phyloP scores from a whole-genome alignment of 2,329 filamentous ascomycete genomes.

The Macroventuria anomochaeta region DNA sequence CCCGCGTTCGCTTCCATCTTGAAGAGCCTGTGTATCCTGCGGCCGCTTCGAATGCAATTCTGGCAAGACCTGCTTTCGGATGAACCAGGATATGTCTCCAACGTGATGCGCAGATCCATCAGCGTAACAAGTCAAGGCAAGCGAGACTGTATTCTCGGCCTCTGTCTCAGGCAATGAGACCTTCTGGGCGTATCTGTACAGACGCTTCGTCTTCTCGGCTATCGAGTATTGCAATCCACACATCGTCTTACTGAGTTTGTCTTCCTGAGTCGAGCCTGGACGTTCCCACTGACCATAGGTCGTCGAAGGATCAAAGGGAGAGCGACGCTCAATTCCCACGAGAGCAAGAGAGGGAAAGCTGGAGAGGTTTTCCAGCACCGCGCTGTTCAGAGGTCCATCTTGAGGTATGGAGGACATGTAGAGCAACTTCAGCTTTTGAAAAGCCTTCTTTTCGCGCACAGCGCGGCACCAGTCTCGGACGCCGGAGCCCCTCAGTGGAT shows the following conservation, averaged over 20 bases:
- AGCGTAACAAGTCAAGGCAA: slow-evolving; percentile 1
- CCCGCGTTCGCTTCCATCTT: neutral
- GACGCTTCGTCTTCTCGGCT: neutral
- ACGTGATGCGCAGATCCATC: too few species aligned
- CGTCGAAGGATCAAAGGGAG: too few species aligned
- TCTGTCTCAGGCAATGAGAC: neutral
- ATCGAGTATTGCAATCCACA: neutral
- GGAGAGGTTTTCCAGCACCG: neutral
- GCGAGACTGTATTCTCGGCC: neutral
- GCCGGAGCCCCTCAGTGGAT: neutral
- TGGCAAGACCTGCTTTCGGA: neutral
- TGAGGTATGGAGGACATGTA: neutral
- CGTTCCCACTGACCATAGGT: neutral
- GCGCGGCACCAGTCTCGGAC: slow-evolving; percentile 6
- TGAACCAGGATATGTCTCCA: neutral
- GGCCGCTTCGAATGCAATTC: neutral
- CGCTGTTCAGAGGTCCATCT: neutral
- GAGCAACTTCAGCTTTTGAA: neutral
- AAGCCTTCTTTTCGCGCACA: slow-evolving; percentile 2
- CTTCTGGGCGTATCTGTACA: neutral
- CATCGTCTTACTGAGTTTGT: neutral
- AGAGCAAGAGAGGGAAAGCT: neutral
- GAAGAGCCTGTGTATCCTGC: neutral
- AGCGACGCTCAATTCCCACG: neutral
- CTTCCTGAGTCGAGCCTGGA: neutral